These are phyloP conservation scores for Musa itinerans DNA, from an alignment of 176 grass and related monocot genomes.

Conservation along the genomic window DNA sequence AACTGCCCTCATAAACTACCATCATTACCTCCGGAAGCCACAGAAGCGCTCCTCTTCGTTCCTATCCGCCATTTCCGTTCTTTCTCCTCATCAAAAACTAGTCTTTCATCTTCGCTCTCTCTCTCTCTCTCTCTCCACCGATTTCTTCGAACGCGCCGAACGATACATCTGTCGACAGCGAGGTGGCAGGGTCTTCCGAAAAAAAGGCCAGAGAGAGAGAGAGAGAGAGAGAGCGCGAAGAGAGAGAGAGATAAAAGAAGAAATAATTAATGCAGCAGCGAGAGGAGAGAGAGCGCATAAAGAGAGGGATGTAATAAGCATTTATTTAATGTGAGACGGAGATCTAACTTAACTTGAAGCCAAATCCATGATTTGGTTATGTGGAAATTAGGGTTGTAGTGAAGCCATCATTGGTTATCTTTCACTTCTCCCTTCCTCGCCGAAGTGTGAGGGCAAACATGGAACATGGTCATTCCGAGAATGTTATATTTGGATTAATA, in stretches of 20 bases:
- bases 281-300: not conserved
- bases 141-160: not conserved
- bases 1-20: constrained; percentile 2
- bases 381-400: too few species aligned
- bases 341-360: too few species aligned
- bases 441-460: too few species aligned
- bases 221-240: not conserved
- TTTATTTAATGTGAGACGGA: too few species aligned
- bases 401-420: too few species aligned
- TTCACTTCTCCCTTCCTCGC: too few species aligned
- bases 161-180: not conserved
- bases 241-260: not conserved
- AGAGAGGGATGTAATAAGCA: too few species aligned
- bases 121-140: not conserved
- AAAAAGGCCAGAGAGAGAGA: not conserved
- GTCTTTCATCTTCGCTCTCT: not conserved
- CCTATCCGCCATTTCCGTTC: not conserved
- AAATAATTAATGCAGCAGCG: not conserved
- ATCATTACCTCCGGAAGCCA: not conserved
- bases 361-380: too few species aligned
- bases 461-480: too few species aligned
- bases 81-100: not conserved
- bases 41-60: not conserved
- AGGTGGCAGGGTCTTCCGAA: not conserved
- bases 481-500: too few species aligned